Evolutionary conservation across 2,329 filamentous ascomycete species (phyloP).

Genomic region (Colletotrichum lentis): DNA sequence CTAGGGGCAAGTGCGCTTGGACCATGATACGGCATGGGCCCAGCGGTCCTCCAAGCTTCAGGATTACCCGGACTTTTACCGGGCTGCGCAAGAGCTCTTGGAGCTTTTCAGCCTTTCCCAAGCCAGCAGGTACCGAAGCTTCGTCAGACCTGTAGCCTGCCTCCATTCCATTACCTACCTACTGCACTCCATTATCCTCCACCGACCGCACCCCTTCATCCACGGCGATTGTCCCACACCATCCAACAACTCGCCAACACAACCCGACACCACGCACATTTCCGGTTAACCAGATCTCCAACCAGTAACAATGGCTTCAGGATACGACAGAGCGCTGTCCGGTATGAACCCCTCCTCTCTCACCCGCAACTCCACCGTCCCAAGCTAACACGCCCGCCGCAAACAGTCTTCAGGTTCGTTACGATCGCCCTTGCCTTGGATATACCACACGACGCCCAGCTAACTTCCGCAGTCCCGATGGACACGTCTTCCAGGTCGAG

Average conservation of each 20-base stretch:
- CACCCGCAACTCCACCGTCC: slow-evolving; percentile 43
- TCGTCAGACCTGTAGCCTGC: slow-evolving; percentile 46
- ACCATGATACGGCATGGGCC: not conserved
- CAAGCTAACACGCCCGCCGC: slow-evolving; percentile 52
- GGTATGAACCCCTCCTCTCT: slow-evolving; percentile 67
- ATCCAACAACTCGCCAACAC: slow-evolving; percentile 14
- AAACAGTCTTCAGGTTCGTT: slow-evolving; percentile 82
- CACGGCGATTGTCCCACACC: slow-evolving; percentile 32
- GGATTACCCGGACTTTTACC: slow-evolving; percentile 37
- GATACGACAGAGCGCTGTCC: slow-evolving; percentile 98
- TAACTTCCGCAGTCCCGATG: slow-evolving; percentile 83
- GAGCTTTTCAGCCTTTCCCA: slow-evolving; percentile 39
- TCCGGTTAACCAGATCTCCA: slow-evolving; percentile 30
- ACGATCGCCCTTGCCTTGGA: slow-evolving; percentile 28
- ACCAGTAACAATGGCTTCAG: slow-evolving; percentile 74
- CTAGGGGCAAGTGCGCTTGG: not conserved
- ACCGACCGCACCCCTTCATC: slow-evolving; percentile 33
- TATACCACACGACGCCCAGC: slow-evolving; percentile 41
- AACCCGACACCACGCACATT: slow-evolving; percentile 7
- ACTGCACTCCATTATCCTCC: slow-evolving; percentile 35
- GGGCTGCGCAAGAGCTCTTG: slow-evolving; percentile 34
- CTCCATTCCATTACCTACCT: slow-evolving; percentile 23
- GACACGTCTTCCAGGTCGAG: slow-evolving; percentile 99
- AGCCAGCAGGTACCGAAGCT: slow-evolving; percentile 41
- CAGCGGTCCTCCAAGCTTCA: not conserved